Base-by-base conservation (phyloP, 2,329 filamentous ascomycete species). In the Pyricularia sp. region DNA sequence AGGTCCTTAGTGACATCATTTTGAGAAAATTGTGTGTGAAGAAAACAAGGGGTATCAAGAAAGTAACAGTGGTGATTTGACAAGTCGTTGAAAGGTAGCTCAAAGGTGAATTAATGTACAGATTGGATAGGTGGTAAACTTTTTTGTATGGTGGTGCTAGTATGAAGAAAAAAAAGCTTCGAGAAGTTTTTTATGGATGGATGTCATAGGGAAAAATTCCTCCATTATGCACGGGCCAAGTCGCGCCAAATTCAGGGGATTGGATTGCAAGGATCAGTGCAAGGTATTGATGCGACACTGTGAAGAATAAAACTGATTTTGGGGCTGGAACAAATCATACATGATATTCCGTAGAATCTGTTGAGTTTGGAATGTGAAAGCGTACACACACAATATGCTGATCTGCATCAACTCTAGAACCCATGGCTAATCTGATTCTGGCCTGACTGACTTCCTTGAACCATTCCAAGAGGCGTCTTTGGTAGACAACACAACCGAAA, bases 1-100 rank as follows among this genome's bases (percentile, higher is more conserved):
- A 77, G 70, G 84, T 81, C 78, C 90, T 85, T 73, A 92, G 81
- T 73, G 90, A 90, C 77, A 93, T 82, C 91, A 93, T 93, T 72
- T 75, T 86, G 79, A 20, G 55, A 20, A 69, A 68, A 63, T 69
- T 71, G 68, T 50, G 65, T 28, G 68, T 9, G 63, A 61, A 67
- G 66, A 65, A 69, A 17, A 42, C 50, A 25, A 68, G 68, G 30
- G 14, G 20, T 50, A 55, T 64, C 42, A 59, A 66, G 31, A 10
- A 50, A 42, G 65, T 20, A 42, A 6, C 33, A 25, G 23, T 28
- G 14, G 14, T 28, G 26, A 31, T 50, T 66, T 66, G 4, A 17
- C n/a, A 36, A 11, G n/a, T 28, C 20, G 36, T 61, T 61, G 25
- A 23, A 61, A 26, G n/a, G 6, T 42, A 36, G 36, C 11, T 6